Percentiles rank a stretch among this genome's conserved stretches.
These are phyloP conservation scores for Nigrospora sphaerica DNA, from an alignment of 2,329 filamentous ascomycete genomes.

Conservation along the genomic window DNA sequence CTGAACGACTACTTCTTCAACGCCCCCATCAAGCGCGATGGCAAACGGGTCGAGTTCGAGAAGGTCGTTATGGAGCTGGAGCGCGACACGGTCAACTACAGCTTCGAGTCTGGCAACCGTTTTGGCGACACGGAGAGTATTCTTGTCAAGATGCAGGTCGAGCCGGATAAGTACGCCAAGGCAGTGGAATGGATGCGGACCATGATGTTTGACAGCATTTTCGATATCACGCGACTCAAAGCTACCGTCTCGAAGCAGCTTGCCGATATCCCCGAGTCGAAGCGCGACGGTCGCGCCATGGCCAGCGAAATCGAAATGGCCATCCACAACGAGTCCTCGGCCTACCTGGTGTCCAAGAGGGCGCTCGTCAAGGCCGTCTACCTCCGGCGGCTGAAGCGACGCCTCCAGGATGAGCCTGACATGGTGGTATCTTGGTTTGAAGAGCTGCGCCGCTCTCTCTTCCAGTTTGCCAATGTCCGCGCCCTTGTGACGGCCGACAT, in stretches of 20 bases:
- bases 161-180: constrained; percentile 77
- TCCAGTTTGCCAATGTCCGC: constrained; percentile 79
- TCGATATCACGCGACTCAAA: constrained; percentile 62
- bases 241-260: constrained; percentile 71
- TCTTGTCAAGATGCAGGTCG: constrained; percentile 75
- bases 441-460: constrained; percentile 65
- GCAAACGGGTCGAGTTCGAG: constrained; percentile 76
- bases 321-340: constrained; percentile 71
- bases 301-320: constrained; percentile 62
- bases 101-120: constrained; percentile 58
- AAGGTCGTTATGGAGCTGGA: constrained; percentile 88
- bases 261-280: constrained; percentile 85
- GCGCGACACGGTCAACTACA: constrained; percentile 81
- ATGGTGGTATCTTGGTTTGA: constrained; percentile 73
- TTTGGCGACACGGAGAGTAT: constrained; percentile 78
- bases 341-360: constrained; percentile 68
- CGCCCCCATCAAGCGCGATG: constrained; percentile 72
- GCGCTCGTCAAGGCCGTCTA: constrained; percentile 84
- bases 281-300: constrained; percentile 74
- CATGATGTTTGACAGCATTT: constrained; percentile 82
- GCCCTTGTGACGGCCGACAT: constrained; percentile 79
- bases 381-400: constrained; percentile 74
- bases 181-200: constrained; percentile 79
- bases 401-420: constrained; percentile 70
- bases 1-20: constrained; percentile 94